phyloP scores from a whole-genome alignment of 2,329 filamentous ascomycete species.

The Tolypocladium sp. region DNA sequence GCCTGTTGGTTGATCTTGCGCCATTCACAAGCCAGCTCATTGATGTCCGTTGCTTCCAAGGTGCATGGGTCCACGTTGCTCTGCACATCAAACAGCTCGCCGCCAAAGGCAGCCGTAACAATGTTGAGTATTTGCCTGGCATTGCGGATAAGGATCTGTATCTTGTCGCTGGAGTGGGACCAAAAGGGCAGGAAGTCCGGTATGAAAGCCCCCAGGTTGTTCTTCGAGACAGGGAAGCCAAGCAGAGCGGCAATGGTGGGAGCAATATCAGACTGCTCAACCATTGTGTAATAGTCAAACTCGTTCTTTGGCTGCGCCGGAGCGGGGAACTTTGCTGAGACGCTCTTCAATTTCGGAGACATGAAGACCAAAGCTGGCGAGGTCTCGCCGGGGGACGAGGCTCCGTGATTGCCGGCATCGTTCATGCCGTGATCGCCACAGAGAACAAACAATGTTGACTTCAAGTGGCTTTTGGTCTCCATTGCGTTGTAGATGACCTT shows the following conservation, averaged over 20 bases:
- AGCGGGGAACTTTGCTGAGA: slow-evolving; percentile 33
- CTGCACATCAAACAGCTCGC: slow-evolving; percentile 29
- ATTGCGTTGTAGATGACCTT: slow-evolving; percentile 68
- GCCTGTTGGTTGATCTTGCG: slow-evolving; percentile 19
- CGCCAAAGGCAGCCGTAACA: slow-evolving; percentile 61
- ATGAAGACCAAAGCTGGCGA: slow-evolving; percentile 88
- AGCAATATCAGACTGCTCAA: slow-evolving; percentile 93
- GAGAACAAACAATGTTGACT: slow-evolving; percentile 73
- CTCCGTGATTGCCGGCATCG: slow-evolving; percentile 92
- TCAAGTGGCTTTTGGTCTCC: slow-evolving; percentile 57
- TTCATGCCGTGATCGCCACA: slow-evolving; percentile 99
- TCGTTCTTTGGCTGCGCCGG: slow-evolving; percentile 56
- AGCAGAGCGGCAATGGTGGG: slow-evolving; percentile 81
- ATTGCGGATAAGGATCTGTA: slow-evolving; percentile 67
- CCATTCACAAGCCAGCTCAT: slow-evolving; percentile 64
- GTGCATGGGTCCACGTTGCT: slow-evolving; percentile 27
- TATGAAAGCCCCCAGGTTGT: slow-evolving; percentile 84
- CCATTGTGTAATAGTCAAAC: slow-evolving; percentile 72
- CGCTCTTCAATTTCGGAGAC: slow-evolving; percentile 65
- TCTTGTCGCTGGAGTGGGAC: slow-evolving; percentile 41
- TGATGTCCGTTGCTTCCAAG: slow-evolving; percentile 29
- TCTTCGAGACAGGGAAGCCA: slow-evolving; percentile 79
- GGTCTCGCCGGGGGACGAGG: slow-evolving; percentile 87
- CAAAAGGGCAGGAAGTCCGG: slow-evolving; percentile 71
- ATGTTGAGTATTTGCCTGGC: slow-evolving; percentile 72